phyloP scores from a whole-genome alignment of 345 rosid genomes.

The Aquilaria sinensis region DNA sequence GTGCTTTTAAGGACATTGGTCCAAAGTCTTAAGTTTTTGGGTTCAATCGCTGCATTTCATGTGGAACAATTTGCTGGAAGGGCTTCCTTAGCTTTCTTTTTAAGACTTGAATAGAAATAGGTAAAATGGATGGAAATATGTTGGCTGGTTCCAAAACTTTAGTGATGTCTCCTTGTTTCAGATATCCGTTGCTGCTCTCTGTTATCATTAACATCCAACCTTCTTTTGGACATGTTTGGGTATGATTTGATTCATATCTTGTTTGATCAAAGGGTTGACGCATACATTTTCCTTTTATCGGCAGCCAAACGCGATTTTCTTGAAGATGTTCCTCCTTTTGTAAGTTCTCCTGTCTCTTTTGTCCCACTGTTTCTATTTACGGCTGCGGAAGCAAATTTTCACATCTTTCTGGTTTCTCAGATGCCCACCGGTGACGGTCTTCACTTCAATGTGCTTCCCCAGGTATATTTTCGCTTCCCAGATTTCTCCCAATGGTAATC shows the following conservation, averaged over 20 bases:
- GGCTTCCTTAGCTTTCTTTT: neutral
- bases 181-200: too few relatives aligned
- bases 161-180: too few relatives aligned
- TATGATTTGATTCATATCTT: too few relatives aligned
- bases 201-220: too few relatives aligned
- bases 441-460: constrained; percentile 67
- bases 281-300: constrained; percentile 1
- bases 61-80: constrained; percentile 4
- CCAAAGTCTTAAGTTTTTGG: constrained; percentile 18
- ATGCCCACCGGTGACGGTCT: constrained; percentile 41
- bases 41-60: neutral
- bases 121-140: neutral
- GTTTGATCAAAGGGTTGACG: too few relatives aligned
- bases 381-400: neutral
- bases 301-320: constrained; percentile 66
- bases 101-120: constrained; percentile 1
- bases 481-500: constrained; percentile 1
- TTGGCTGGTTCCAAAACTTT: too few relatives aligned
- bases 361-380: neutral
- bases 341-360: constrained; percentile 23
- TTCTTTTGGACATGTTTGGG: too few relatives aligned
- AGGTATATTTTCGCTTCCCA: constrained; percentile 29
- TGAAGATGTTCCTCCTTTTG: constrained; percentile 63
- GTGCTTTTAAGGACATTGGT: constrained; percentile 48
- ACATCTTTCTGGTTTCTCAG: constrained; percentile 28